Evolutionary conservation across 129 eudicot genomes (phyloP).

Genomic region (Gnaphalium uliginosum): DNA sequence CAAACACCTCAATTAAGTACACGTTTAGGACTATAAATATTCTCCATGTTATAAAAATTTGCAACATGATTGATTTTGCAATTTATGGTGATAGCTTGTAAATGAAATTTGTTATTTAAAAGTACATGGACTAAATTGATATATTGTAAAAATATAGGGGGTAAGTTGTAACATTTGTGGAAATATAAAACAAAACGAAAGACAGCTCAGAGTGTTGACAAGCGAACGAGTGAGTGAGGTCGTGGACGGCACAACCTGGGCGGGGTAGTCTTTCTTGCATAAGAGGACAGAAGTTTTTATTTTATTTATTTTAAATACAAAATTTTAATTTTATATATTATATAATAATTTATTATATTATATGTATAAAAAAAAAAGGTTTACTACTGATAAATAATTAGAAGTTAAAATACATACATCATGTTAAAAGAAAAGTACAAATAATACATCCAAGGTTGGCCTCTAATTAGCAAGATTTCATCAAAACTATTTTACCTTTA

Average conservation of each 20-base stretch:
- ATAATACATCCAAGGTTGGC: too few relatives aligned
- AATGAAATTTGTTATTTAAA: neutral
- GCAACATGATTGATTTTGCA: too few relatives aligned
- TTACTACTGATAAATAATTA: too few relatives aligned
- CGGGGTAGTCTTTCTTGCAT: constrained; percentile 15
- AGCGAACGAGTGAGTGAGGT: constrained; percentile 5
- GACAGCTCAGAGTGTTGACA: constrained; percentile 43
- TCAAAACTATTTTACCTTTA: too few relatives aligned
- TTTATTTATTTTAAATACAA: neutral
- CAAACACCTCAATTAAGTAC: too few relatives aligned
- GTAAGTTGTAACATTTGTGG: neutral
- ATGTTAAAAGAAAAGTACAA: neutral
- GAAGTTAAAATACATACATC: neutral
- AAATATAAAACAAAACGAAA: constrained; percentile 24
- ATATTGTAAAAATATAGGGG: neutral
- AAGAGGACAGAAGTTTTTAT: constrained; percentile 21
- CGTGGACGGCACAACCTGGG: constrained; percentile 40
- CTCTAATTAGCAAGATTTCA: too few relatives aligned
- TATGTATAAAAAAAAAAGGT: too few relatives aligned
- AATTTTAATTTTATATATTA: neutral
- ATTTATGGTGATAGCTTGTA: too few relatives aligned
- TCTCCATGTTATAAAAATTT: too few relatives aligned
- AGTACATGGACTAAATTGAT: neutral
- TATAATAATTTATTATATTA: too few relatives aligned
- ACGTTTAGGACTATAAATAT: too few relatives aligned